A percentile compares a stretch with the other conserved stretches of the same genome.
These are phyloP conservation scores for Elaeagnus macrophylla DNA, from an alignment of 306 rosid genomes.

Conservation along the genomic window DNA sequence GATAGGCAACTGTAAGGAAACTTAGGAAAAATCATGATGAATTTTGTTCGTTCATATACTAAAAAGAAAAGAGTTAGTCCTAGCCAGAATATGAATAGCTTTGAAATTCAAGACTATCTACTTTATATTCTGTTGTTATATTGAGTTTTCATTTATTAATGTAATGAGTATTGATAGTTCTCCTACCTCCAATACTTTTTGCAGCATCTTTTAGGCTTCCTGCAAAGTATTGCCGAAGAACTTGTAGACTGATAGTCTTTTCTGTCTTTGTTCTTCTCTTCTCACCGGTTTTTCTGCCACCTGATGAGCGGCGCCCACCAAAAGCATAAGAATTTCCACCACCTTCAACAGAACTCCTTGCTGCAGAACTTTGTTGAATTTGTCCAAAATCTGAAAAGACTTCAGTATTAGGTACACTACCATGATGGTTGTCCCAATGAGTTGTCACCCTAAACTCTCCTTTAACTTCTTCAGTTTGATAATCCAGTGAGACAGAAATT, in stretches of 20 bases:
- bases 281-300: constrained; percentile 46
- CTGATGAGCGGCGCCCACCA: constrained; percentile 23
- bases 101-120: background rate
- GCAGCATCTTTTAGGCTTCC: constrained; percentile 39
- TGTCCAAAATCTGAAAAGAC: constrained; percentile 31
- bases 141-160: background rate
- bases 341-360: constrained; percentile 26
- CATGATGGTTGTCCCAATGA: constrained; percentile 26
- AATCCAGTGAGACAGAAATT: constrained; percentile 34
- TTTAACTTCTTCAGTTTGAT: constrained; percentile 30
- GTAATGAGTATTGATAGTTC: background rate
- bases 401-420: constrained; percentile 12
- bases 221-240: constrained; percentile 48
- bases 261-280: constrained; percentile 52
- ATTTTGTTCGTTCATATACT: background rate
- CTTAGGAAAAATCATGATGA: background rate
- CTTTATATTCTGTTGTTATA: background rate
- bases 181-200: constrained; percentile 28
- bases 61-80: background rate
- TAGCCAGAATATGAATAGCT: too few relatives aligned
- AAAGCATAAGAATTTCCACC: constrained; percentile 34
- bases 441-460: constrained; percentile 44
- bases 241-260: constrained; percentile 52
- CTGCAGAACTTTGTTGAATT: constrained; percentile 23
- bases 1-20: background rate